Base-by-base conservation (phyloP, 2,329 filamentous ascomycete species). In the Neopestalotiopsis rosae region DNA sequence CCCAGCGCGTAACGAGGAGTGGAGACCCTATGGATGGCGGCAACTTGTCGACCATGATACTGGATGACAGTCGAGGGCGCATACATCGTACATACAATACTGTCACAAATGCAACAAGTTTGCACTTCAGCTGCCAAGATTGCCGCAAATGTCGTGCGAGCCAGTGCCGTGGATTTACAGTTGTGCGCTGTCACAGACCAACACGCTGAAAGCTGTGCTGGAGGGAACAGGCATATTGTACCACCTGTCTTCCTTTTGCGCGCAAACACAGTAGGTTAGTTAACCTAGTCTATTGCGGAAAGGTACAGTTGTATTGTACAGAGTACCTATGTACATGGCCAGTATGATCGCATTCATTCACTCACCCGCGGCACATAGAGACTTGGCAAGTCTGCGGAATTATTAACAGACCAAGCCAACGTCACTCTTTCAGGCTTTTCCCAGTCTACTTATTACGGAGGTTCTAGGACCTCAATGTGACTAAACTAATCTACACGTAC, bases 91-190 rank as follows among this genome's bases (percentile, higher is more conserved):
- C 24, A 28, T 28, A 28, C 24, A 28, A 28, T 28, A 28, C 24
- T 28, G 24, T 28, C 10, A 9, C 56, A 24, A 28, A 28, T 45
- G 65, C 30, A 45, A 17, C 45, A 17, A 17, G 34, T 67, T 67
- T 61, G 65, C 56, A 28, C 49, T 57, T 66, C 63, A 66, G 63
- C 65, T 67, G 65, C 61, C 65, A 67, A 61, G 28, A 34, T 12
- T 34, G 34, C 57, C 28, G 45, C 17, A 17, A 24, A 61, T 49
- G 38, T 61, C 17, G 65, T 67, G 65, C 24, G 17, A 67, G 38
- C 56, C 65, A 67, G 58, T 67, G 65, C 32, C 30, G 6, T 61
- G 34, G 34, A 28, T 49, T 59, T 59, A 17, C 42, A 10, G 30
- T 32, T 17, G 52, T 59, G 52, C n/a, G 52, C 65, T 61, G 65